Conservation (phyloP, 148 eudicot genomes). For the Fagopyrum esculentum region DNA sequence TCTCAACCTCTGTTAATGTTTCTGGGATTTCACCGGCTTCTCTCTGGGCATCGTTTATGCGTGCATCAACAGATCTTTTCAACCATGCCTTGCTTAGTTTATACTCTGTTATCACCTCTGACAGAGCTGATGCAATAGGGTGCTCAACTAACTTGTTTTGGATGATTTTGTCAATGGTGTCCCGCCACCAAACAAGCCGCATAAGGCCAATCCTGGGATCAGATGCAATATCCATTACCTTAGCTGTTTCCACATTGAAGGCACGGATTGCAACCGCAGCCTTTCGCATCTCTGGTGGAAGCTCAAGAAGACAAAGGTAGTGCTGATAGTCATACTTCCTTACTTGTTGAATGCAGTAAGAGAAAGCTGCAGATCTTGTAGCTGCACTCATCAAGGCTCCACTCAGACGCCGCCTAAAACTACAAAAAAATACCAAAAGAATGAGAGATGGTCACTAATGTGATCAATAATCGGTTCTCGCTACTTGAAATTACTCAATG, state of each 20-base stretch:
- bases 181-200: conserved; percentile 98
- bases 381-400: conserved; percentile 43
- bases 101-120: conserved; percentile 53
- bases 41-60: conserved; percentile 74
- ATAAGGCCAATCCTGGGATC: conserved; percentile 91
- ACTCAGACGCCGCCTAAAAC: not conserved
- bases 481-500: too few species aligned
- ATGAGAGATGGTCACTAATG: not conserved
- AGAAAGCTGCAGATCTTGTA: conserved; percentile 61
- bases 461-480: too few species aligned
- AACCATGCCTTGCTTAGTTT: conserved; percentile 76
- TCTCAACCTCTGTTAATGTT: conserved; percentile 56
- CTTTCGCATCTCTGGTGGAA: conserved; percentile 73
- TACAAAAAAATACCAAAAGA: not conserved
- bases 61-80: conserved; percentile 79
- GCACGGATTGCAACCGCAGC: conserved; percentile 96
- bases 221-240: conserved; percentile 94
- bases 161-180: conserved; percentile 69
- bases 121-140: conserved; percentile 77
- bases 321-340: conserved; percentile 89
- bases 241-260: conserved; percentile 85
- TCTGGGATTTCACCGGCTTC: conserved; percentile 49
- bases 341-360: conserved; percentile 90
- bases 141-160: conserved; percentile 71
- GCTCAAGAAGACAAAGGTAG: conserved; percentile 92